Evolutionary conservation across 2,329 filamentous ascomycete species (phyloP), one percentile per base, ranked within the genome.

Genomic region (Aspergillus brasiliensis): DNA sequence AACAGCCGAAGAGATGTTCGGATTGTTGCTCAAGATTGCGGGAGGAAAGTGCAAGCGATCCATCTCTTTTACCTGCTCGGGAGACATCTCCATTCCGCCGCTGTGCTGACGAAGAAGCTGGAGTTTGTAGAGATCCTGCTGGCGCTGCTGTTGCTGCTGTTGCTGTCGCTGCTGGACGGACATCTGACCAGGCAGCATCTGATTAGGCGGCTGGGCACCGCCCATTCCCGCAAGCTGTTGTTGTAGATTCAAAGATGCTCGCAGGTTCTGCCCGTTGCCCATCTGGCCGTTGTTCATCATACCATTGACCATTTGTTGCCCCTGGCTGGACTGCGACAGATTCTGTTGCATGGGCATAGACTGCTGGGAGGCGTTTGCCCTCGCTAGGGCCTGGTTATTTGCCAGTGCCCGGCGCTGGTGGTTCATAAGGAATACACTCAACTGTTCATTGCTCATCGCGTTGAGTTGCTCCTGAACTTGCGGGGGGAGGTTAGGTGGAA

Each of bases 51-150:
- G 61, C 5, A 73, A 37, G 25, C 68, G 68, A 61, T 81, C 79
- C 79, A 81, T 81, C 46, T 78, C 73, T 58, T 71, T 73, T n/a
- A 70, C 60, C 60, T 80, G 76, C 4, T 79, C 75, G 2, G 71
- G 69, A 8, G 69, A 79, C 72, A 80, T 75, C 38, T 75, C 73
- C 51, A 75, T 66, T 13, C 61, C 69, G 25, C 66, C 67, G 51
- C 66, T 71, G 31, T 73, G 73, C 34, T 74, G 69, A 8, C 73
- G 75, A 58, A 75, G 59, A 15, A 74, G 58, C 28, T 75, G 71
- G 31, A 75, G 62, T 55, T 73, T 71, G 31, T 69, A 65, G 10
- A 73, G 44, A 19, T 74, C 70, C 40, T 73, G 69, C 42, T 74
- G 74, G 17, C 65, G 71, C 51, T 73, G 69, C 59, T 69, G 67